Conservation (phyloP, 2,329 filamentous ascomycete species). For the Zasmidium cellare region DNA sequence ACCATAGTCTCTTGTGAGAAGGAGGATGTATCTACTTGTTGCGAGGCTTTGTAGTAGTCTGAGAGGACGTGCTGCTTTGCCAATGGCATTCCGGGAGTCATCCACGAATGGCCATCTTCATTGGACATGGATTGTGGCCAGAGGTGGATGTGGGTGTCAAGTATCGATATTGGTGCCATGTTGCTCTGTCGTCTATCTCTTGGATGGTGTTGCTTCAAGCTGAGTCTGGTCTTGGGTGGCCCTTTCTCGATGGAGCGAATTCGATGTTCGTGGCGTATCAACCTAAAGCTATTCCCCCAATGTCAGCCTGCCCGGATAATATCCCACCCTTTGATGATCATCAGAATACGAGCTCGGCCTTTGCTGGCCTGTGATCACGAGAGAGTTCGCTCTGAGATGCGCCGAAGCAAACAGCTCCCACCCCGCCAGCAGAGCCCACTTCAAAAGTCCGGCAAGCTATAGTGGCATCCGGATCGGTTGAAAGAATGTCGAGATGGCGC, state of each 20-base stretch:
- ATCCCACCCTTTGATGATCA: no score
- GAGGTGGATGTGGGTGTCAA: constrained; percentile 92
- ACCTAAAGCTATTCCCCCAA: not conserved
- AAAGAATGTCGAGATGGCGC: constrained; percentile 9
- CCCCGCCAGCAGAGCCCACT: constrained; percentile 5
- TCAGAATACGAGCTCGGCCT: not conserved
- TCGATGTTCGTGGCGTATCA: no score
- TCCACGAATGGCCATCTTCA: constrained; percentile 68
- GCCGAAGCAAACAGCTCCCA: constrained; percentile 13
- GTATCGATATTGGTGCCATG: constrained; percentile 50
- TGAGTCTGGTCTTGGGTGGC: no score
- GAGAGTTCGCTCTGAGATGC: constrained; percentile 12
- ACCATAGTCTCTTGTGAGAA: constrained; percentile 33
- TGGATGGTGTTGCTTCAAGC: no score
- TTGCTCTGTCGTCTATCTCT: not conserved
- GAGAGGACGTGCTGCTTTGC: constrained; percentile 59
- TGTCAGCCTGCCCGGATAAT: not conserved
- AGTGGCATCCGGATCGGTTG: not conserved
- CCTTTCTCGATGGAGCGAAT: no score
- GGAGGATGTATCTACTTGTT: constrained; percentile 37
- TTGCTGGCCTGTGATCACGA: constrained; percentile 1
- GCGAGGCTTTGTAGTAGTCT: constrained; percentile 31
- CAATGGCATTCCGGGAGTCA: constrained; percentile 59
- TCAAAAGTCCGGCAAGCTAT: constrained; percentile 1
- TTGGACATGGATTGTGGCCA: constrained; percentile 66